Evolutionary conservation across 495 filamentous ascomycete genomes (phyloP), one percentile per base, ranked within the genome.

Genomic region (Aspergillus kassunensis): DNA sequence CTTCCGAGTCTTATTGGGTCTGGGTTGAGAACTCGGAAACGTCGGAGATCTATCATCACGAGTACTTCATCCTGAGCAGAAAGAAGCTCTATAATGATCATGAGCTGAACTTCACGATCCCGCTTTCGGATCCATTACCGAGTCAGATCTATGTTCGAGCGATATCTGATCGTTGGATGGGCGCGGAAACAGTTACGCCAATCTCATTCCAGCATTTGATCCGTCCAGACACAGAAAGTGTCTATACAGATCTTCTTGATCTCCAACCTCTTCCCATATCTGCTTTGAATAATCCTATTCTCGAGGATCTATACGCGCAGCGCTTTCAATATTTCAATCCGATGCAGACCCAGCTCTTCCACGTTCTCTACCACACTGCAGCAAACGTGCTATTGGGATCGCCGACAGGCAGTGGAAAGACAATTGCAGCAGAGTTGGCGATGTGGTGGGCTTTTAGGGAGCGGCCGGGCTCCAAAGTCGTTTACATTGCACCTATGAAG

Each of bases 361-460:
- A 97, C 60, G 86, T 88, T 36, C 80, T 97, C 11, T 97, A 97
- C 47, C 89, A 97, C 64, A 93, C 92, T 0, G 66, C 85, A 24
- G 83, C 87, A 31, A 99, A 99, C 60, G 91, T 97, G 7, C 75
- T 99, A 4, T 81, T 99, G 6, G 93, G 93, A n/a, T 97, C 93
- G 12, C 93, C 93, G 6, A 99, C 93, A 6, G 93, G 93, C 43
- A 93, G 88, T 74, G 93, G 93, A 49, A 99, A 99, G 73, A 99
- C 93, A 2, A 84, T 99, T 25, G 93, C 93, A 12, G 88, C 87
- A 25, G 93, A 99, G 62, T 65, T 99, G 45, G 95, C 95, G n/a
- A 97, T 99, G 95, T 99, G 93, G 93, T 96, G 90, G 92, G 91
- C 95, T 6, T 97, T 99, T 69, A 85, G 92, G 10, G 91, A 97